Base-by-base conservation (phyloP, 2,329 filamentous ascomycete species). In the Aureobasidium mangrovei region DNA sequence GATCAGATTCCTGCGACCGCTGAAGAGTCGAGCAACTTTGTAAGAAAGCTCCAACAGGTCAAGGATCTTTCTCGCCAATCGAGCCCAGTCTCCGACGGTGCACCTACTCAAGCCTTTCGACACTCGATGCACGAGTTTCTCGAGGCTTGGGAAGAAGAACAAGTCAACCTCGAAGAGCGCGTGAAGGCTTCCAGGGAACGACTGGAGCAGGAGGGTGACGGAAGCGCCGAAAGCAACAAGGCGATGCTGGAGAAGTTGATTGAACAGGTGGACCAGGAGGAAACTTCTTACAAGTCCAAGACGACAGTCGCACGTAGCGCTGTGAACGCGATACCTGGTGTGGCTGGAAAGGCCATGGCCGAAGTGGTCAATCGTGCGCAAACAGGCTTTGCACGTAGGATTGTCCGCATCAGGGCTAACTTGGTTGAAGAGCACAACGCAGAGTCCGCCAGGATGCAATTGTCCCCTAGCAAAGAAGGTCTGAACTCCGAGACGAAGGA, bases 341-440 rank as follows among this genome's bases (percentile, higher is more conserved):
- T 44, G 7, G 39, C 49, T 38, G 39, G 40, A 1, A 27, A 44
- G 18, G 36, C 26, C 26, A 43, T 53, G 24, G 26, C 29, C 9
- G 29, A 53, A 10, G 40, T 53, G 4, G 27, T 53, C 7, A 40
- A 53, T 36, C 49, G 49, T 31, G 49, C 49, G 33, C 39, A 53
- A 7, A 12, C 29, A 9, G 33, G n/a, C 4, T 53, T 53, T 35
- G 49, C 39, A 24, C 49, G 26, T 9, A 24, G 49, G 38, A 6
- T 44, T 4, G 3, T 38, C 4, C 8, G 29, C 12, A 27, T 44
- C 1, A 53, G 32, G 38, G 7, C 29, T 3, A 24, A 7, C 3
- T n/a, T 53, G 31, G 32, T 28, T 12, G 49, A 53, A 24, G 49
- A 53, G 40, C 28, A 43, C n/a, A 38, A 53, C 10, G 40, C 32